Evolutionary conservation across 371 early-diverging fungal genomes (phyloP), one percentile per base, ranked within the genome.

Genomic region (Nosema muscidifuracis): DNA sequence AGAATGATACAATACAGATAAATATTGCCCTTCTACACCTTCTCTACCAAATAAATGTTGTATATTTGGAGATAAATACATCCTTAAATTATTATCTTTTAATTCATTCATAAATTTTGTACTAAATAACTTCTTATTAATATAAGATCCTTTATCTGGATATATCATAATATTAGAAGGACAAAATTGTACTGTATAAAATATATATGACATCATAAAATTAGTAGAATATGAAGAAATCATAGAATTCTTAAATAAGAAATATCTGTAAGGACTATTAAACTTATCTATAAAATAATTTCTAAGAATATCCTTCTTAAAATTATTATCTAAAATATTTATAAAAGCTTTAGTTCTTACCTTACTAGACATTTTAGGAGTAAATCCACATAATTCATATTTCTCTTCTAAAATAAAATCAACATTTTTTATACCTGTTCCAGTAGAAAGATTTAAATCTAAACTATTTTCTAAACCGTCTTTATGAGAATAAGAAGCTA

Each of bases 21-120:
- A 36, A 36, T 77, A 67, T 6, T 67, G 68, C 6, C 80, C 80
- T 73, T 77, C 77, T 51, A 80, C 47, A 13, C 76, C 76, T 33
- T 71, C 77, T 28, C 67, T 64, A 31, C 75, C 65, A 24, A 76
- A 67, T 20, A 77, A 58, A 30, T 58, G 61, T 57, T 80, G 80
- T 31, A 76, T 60, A 65, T 71, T 71, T 0, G 80, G 80, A 18
- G 77, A 74, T n/a, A 80, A 24, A 20, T 71, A 43, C 20, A 74
- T 66, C 31, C 51, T 62, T 16, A 67, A 70, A 51, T 62, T 70
- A 28, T 67, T 62, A 30, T 43, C 44, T n/a, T n/a, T n/a, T n/a
- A n/a, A n/a, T 13, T 64, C 15, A 30, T 44, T 18, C 3, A 31
- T 44, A 40, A 47, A 31, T 22, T 70, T 63, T 9, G 56, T 64